Percentiles rank a stretch among this genome's conserved stretches.
These are phyloP conservation scores for Talaromyces sp. DNA, from an alignment of 2,329 filamentous ascomycete species.

Conservation along the genomic window DNA sequence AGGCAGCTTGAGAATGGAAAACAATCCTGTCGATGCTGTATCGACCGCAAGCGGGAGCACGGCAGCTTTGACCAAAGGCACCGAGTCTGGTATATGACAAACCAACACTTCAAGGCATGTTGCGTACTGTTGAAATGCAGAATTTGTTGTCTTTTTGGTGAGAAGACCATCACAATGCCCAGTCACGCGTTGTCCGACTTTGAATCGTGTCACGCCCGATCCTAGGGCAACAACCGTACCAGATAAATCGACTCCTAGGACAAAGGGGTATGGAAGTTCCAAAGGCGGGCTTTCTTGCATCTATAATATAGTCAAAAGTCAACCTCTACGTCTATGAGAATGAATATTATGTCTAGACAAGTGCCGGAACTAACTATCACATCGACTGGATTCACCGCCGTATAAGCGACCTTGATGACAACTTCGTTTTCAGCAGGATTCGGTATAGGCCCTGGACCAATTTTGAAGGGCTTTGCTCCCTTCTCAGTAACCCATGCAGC, in stretches of 20 bases:
- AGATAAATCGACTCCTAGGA: slow-evolving; percentile 44
- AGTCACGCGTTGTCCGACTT: slow-evolving; percentile 45
- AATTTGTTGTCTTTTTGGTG: neutral
- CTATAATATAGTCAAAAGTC: neutral
- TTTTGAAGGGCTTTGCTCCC: slow-evolving; percentile 12
- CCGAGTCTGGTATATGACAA: slow-evolving; percentile 30
- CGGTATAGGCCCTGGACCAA: slow-evolving; percentile 15
- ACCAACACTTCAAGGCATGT: slow-evolving; percentile 12
- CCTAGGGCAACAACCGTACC: slow-evolving; percentile 50
- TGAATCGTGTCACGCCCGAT: slow-evolving; percentile 43
- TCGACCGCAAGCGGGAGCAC: slow-evolving; percentile 41
- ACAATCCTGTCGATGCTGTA: slow-evolving; percentile 28
- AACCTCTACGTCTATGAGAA: neutral
- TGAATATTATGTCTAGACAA: neutral
- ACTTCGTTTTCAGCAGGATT: slow-evolving; percentile 18
- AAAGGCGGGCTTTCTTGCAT: neutral
- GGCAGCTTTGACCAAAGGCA: slow-evolving; percentile 41
- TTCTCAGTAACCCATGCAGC: slow-evolving; percentile 19
- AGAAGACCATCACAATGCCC: slow-evolving; percentile 23
- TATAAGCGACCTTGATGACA: slow-evolving; percentile 20
- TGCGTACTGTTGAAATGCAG: slow-evolving; percentile 8
- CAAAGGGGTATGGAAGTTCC: slow-evolving; percentile 32
- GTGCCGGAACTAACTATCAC: neutral
- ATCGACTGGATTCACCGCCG: slow-evolving; percentile 22
- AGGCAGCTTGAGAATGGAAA: slow-evolving; percentile 35